These are phyloP conservation scores for Cryphonectria naterciae DNA, from an alignment of 2,329 filamentous ascomycete genomes.

Conservation along the genomic window DNA sequence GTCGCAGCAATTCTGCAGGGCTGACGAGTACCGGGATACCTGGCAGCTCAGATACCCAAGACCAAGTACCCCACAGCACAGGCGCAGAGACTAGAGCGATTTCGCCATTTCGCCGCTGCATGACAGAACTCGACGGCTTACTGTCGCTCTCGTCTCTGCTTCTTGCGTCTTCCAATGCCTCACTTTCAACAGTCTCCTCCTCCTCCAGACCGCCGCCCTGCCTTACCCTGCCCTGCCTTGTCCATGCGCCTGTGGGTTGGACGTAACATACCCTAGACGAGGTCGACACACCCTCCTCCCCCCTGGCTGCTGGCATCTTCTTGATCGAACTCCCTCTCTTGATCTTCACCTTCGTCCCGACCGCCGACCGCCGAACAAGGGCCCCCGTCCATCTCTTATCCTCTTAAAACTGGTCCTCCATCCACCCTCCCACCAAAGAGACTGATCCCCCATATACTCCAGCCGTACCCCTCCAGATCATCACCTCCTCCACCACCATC, in stretches of 20 bases:
- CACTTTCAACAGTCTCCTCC: not conserved
- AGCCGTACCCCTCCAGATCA: conserved; percentile 6
- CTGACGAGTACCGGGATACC: not conserved
- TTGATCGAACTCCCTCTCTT: conserved; percentile 12
- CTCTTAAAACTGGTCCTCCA: conserved; percentile 1
- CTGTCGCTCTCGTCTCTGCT: conserved; percentile 4
- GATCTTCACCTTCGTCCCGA: not conserved
- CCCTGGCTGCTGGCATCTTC: not conserved
- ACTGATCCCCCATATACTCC: not conserved
- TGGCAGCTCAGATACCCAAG: not conserved
- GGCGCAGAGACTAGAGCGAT: conserved; percentile 12
- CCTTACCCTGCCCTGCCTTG: not conserved
- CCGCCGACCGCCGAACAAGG: conserved; percentile 13
- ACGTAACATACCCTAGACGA: conserved; percentile 4
- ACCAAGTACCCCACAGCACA: not conserved
- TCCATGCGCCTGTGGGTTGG: not conserved
- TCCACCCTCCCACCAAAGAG: not conserved
- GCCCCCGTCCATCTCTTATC: conserved; percentile 9
- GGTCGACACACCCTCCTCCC: conserved; percentile 1
- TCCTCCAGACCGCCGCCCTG: not conserved
- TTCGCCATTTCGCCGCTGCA: conserved; percentile 30
- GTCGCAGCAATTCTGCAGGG: not conserved
- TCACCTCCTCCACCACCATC: not conserved
- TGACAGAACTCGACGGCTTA: conserved; percentile 18
- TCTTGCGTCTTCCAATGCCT: conserved; percentile 12